Percentiles rank a stretch among this genome's conserved stretches.
Evolutionary conservation across 2,329 filamentous ascomycete species (phyloP).

Genomic region (Mycosphaerelloides madeirae): DNA sequence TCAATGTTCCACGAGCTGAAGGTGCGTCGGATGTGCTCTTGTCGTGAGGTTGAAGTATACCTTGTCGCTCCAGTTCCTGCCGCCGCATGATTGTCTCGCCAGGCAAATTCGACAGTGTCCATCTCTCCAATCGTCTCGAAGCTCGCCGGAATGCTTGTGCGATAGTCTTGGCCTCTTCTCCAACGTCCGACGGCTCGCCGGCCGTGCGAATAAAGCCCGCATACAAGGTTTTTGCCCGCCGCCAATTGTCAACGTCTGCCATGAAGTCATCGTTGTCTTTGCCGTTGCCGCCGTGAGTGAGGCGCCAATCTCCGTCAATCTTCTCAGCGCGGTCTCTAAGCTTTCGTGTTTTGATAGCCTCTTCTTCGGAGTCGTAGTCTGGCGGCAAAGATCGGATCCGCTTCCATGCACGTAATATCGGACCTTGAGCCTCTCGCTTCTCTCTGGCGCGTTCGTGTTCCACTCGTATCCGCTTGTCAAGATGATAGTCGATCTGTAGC

Average conservation of each 20-base stretch:
- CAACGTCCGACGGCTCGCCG: slow-evolving; percentile 65
- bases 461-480: slow-evolving; percentile 67
- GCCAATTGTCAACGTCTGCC: slow-evolving; percentile 21
- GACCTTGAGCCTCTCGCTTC: slow-evolving; percentile 58
- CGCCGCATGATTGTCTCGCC: slow-evolving; percentile 27
- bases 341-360: slow-evolving; percentile 26
- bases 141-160: slow-evolving; percentile 61
- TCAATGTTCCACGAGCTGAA: neutral
- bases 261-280: slow-evolving; percentile 30
- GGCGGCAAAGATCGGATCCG: slow-evolving; percentile 51
- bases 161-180: slow-evolving; percentile 66
- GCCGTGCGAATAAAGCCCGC: slow-evolving; percentile 58
- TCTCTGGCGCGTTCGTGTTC: slow-evolving; percentile 62
- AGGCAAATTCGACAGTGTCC: slow-evolving; percentile 48
- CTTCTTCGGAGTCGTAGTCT: slow-evolving; percentile 46
- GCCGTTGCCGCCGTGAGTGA: slow-evolving; percentile 14
- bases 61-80: slow-evolving; percentile 16
- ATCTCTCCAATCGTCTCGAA: slow-evolving; percentile 62
- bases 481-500: slow-evolving; percentile 74
- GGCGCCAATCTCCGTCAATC: slow-evolving; percentile 31
- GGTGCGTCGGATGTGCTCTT: neutral
- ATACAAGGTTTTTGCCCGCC: slow-evolving; percentile 21
- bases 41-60: slow-evolving; percentile 1
- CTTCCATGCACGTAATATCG: slow-evolving; percentile 61
- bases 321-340: slow-evolving; percentile 32